These are phyloP conservation scores for Tetrastigma voinierianum DNA, from an alignment of 164 flowering plant species.

Conservation along the genomic window DNA sequence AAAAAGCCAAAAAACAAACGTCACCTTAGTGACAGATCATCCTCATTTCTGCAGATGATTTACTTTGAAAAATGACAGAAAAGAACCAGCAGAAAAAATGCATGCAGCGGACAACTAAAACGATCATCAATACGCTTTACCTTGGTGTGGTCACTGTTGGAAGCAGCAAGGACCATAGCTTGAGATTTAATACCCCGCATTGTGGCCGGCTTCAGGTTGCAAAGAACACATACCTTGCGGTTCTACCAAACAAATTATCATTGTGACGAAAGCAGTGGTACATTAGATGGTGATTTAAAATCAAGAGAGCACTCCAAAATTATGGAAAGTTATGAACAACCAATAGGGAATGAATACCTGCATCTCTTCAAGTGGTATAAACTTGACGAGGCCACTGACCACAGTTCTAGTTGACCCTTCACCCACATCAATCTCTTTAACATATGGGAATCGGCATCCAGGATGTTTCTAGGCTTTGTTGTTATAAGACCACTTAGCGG, in stretches of 20 bases:
- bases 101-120: not conserved
- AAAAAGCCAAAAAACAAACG: no score
- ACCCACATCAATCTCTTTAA: constrained; percentile 98
- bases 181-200: constrained; percentile 96
- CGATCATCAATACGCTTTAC: constrained; percentile 27
- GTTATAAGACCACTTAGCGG: constrained; percentile 88
- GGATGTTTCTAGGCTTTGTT: constrained; percentile 86
- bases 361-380: constrained; percentile 89
- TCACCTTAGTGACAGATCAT: no score
- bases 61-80: not conserved
- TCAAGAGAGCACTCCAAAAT: not conserved
- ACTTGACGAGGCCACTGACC: constrained; percentile 96
- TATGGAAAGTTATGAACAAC: not conserved
- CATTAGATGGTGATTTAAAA: not conserved
- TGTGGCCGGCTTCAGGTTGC: constrained; percentile 91
- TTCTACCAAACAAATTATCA: constrained; percentile 46
- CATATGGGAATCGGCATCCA: constrained; percentile 88
- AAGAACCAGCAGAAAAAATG: not conserved
- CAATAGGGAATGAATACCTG: constrained; percentile 47
- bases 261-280: not conserved
- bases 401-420: constrained; percentile 74
- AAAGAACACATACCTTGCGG: constrained; percentile 91
- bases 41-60: no score
- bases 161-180: constrained; percentile 93
- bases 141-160: constrained; percentile 65